Base-by-base conservation (phyloP, 2,329 filamentous ascomycete genomes). In the Rhynchosporium agropyri region DNA sequence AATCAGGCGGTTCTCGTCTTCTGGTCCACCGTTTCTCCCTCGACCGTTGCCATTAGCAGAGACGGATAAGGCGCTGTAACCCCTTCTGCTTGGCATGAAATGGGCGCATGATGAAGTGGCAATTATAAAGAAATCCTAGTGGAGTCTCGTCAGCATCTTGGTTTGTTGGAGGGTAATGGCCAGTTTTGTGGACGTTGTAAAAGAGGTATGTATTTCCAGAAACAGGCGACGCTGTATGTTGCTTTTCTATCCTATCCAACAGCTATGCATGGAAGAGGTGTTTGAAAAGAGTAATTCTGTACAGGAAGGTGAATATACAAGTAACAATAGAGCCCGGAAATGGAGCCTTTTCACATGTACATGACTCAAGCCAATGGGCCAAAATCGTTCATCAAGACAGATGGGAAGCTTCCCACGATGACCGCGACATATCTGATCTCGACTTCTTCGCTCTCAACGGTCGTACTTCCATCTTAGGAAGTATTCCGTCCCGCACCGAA, bases 1-100 rank as follows among this genome's bases (percentile, higher is more conserved):
- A 75, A 99, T 98, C 70, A 98, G 78, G 67, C 92, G 81, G 76
- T 98, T 97, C 78, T 98, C 95, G 61, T 92, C 93, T 63, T 97
- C 94, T 6, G 68, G 59, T 29, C 68, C 55, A 9, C 54, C 65
- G 48, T 63, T 65, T 40, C 71, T 63, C 33, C 72, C 70, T 33
- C 72, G 53, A 12, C 68, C 62, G 38, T 61, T 81, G 76, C 81
- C 79, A 67, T 75, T 81, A 10, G 82, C 79, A 54, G 82, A 84
- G 13, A 80, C 77, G 43, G 83, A 83, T 29, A 93, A 79, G 48
- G 86, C 80, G 63, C 81, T 85, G 75, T 93, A 93, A 9, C 89
- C 89, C 61, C 87, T 77, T 66, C 84, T 81, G 42, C 81, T 80
- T 10, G 89, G 88, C 55, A 92, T 70, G 64, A 87, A 83, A 58